These are phyloP conservation scores for Cylindrotheca closterium DNA, from an alignment of 108 stramenopile species.

Conservation along the genomic window DNA sequence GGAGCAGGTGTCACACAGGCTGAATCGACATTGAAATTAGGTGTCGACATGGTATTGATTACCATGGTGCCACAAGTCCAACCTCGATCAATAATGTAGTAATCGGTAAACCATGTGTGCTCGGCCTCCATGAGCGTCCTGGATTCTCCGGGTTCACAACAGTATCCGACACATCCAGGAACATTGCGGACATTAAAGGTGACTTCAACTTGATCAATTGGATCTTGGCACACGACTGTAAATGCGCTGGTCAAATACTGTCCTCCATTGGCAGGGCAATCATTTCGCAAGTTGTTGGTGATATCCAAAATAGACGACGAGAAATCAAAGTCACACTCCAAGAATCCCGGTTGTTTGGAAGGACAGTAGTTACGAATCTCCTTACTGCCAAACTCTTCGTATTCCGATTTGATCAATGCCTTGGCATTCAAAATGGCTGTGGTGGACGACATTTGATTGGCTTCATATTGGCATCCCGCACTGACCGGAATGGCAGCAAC, in stretches of 20 bases:
- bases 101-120: not conserved
- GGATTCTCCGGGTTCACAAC: not conserved
- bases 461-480: not conserved
- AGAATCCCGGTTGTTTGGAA: not conserved
- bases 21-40: not conserved
- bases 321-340: not conserved
- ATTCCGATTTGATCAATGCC: not conserved
- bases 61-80: not conserved
- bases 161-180: not conserved
- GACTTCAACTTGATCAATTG: not conserved
- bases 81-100: not conserved
- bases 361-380: not conserved
- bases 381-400: not conserved
- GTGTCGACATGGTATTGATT: not conserved
- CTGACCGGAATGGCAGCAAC: not conserved
- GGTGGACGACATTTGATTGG: not conserved
- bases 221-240: not conserved
- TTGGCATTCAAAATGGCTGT: not conserved
- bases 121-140: not conserved
- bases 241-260: not conserved
- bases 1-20: not conserved
- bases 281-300: not conserved
- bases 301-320: not conserved
- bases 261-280: not conserved
- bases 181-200: not conserved